These are phyloP conservation scores for Lojkania enalia DNA, from an alignment of 2,329 filamentous ascomycete genomes.

Conservation along the genomic window DNA sequence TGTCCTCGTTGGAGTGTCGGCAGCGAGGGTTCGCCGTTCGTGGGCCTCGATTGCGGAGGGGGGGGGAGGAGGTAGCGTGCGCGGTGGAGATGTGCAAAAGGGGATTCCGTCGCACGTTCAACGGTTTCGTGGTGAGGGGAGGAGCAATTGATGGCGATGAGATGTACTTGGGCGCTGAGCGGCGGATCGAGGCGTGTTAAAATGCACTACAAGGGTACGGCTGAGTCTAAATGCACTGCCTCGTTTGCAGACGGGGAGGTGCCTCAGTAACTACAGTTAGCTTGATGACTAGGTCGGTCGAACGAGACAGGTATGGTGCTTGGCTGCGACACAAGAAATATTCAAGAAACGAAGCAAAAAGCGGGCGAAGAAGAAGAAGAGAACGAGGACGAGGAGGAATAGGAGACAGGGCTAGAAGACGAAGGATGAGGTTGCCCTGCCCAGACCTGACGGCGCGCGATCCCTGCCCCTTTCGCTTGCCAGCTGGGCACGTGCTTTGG, in stretches of 20 bases:
- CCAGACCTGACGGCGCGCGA: too few relatives aligned
- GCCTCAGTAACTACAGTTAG: too few relatives aligned
- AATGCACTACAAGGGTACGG: not conserved
- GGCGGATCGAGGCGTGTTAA: not conserved
- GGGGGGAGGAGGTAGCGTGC: not conserved
- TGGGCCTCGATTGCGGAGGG: not conserved
- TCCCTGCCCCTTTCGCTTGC: too few relatives aligned
- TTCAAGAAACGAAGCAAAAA: not conserved
- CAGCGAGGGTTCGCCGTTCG: not conserved
- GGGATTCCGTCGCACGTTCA: not conserved
- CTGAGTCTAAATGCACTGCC: not conserved
- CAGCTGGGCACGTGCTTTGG: too few relatives aligned
- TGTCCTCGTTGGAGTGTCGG: not conserved
- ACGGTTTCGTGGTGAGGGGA: not conserved
- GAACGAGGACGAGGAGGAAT: conserved; percentile 3
- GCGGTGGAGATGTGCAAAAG: not conserved
- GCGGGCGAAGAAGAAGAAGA: conserved; percentile 9
- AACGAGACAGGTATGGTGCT: not conserved
- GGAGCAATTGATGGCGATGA: not conserved
- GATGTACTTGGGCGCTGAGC: too few relatives aligned
- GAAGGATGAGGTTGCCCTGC: too few relatives aligned
- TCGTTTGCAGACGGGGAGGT: not conserved
- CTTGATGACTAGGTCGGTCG: too few relatives aligned
- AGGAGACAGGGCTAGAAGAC: conserved; percentile 7
- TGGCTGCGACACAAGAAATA: not conserved